Base-by-base conservation (phyloP, 2,329 filamentous ascomycete species). In the Mycosphaerella arachidis region DNA sequence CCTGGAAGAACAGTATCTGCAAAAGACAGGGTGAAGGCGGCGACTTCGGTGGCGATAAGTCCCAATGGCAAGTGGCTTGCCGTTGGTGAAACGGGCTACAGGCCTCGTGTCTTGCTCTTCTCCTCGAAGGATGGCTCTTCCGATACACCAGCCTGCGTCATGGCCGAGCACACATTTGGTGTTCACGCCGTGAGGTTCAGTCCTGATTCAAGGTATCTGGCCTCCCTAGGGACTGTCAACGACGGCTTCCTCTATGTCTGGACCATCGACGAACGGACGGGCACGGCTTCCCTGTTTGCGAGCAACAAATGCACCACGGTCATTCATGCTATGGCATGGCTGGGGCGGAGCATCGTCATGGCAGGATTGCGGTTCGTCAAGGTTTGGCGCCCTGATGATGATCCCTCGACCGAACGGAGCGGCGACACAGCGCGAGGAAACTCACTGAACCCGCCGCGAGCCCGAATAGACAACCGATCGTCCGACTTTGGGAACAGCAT, bases 211-310 rank as follows among this genome's bases (percentile, higher is more conserved):
- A 88, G 84, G 65, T 96, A 89, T 74, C 82, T 99, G 35, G 94
- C 94, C 2, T 96, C 92, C 20, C 81, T 99, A 12, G 94, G 94
- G 30, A 85, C 89, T 18, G 84, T 89, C 57, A 97, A 97, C 72
- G 94, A 99, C 75, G 93, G 93, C 0, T 97, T 95, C 71, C 81
- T 99, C 20, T 96, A 93, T 72, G 82, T 97, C 30, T 97, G 93
- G 92, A 86, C 82, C 66, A 84, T 97, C 66, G 92, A 95, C 69
- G 78, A 88, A n/a, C 88, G 86, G 53, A 94, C 86, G 9, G 93
- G 92, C 18, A 83, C 88, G 20, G 88, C 92, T 1, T 91, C 82
- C 67, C 79, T 97, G 35, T 82, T 87, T 83, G 93, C 82, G 72
- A 96, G 84, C 81, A 97, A 97, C 75, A 91, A 94, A 73, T 97